These are phyloP conservation scores for Saccharomycopsis hybrid DNA, from an alignment of 1,139 yeast genomes.

Conservation along the genomic window DNA sequence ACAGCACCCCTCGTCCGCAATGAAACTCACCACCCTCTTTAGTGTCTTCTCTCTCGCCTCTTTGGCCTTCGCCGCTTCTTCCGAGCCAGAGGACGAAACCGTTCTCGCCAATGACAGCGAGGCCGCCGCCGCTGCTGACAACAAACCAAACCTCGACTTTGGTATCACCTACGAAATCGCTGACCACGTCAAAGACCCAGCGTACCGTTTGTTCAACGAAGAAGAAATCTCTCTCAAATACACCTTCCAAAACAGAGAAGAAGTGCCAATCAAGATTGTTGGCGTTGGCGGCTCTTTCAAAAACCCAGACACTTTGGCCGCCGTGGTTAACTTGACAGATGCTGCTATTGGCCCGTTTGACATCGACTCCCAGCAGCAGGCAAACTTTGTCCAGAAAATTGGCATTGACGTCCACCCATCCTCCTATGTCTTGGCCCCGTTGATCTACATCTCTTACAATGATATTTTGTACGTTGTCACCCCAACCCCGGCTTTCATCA, in stretches of 20 bases:
- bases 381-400: constrained; percentile 46
- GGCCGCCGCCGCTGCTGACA: not conserved
- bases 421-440: constrained; percentile 56
- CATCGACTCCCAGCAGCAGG: constrained; percentile 38
- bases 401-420: constrained; percentile 52
- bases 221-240: constrained; percentile 52
- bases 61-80: constrained; percentile 4
- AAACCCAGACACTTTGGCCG: constrained; percentile 46
- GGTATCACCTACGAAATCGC: constrained; percentile 16
- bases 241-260: constrained; percentile 53
- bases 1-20: too few relatives aligned
- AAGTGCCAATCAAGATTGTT: constrained; percentile 45
- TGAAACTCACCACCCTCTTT: constrained; percentile 11
- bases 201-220: constrained; percentile 36
- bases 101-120: too few relatives aligned
- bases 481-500: constrained; percentile 51
- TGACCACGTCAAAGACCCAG: constrained; percentile 11
- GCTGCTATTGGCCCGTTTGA: constrained; percentile 58
- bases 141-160: constrained; percentile 8
- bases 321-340: constrained; percentile 56
- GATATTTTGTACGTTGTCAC: constrained; percentile 51
- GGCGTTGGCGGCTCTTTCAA: constrained; percentile 73
- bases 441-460: constrained; percentile 46
- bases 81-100: too few relatives aligned
- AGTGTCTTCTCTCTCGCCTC: constrained; percentile 9